phyloP scores from a whole-genome alignment of 2,329 filamentous ascomycete genomes.

The Aspergillus latus region DNA sequence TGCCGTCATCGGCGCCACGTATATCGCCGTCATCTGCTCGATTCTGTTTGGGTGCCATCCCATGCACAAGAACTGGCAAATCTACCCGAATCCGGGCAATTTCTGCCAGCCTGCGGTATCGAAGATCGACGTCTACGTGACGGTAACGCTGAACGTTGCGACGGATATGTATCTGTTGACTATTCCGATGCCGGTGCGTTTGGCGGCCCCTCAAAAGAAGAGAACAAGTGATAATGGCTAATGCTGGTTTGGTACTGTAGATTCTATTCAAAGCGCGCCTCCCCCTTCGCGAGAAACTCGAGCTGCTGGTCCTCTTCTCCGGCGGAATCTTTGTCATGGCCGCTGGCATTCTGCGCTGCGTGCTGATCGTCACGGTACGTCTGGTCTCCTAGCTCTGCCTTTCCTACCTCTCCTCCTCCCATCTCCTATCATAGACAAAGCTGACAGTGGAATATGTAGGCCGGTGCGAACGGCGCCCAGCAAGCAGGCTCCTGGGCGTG shows the following conservation, averaged over 20 bases:
- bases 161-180: constrained; percentile 62
- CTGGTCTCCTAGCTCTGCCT: no score
- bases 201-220: no score
- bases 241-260: constrained; percentile 21
- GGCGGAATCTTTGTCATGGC: constrained; percentile 58
- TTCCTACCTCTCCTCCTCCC: not conserved
- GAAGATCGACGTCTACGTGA: constrained; percentile 53
- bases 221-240: no score
- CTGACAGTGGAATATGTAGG: constrained; percentile 7
- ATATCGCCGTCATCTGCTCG: constrained; percentile 50
- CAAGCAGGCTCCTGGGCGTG: constrained; percentile 47
- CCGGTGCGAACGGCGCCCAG: constrained; percentile 40
- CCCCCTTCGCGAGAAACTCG: constrained; percentile 51
- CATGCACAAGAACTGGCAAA: constrained; percentile 59
- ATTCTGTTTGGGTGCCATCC: constrained; percentile 56
- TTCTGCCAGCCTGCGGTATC: constrained; percentile 54
- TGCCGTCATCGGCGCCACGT: constrained; percentile 50
- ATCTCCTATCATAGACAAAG: not conserved
- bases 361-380: constrained; percentile 49
- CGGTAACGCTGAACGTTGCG: constrained; percentile 52
- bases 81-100: constrained; percentile 57
- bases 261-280: constrained; percentile 57
- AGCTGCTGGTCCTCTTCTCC: constrained; percentile 55
- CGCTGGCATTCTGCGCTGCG: constrained; percentile 55
- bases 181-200: constrained; percentile 56